phyloP scores from a whole-genome alignment of 1,139 yeast genomes.

The Blastobotrys indianensis region DNA sequence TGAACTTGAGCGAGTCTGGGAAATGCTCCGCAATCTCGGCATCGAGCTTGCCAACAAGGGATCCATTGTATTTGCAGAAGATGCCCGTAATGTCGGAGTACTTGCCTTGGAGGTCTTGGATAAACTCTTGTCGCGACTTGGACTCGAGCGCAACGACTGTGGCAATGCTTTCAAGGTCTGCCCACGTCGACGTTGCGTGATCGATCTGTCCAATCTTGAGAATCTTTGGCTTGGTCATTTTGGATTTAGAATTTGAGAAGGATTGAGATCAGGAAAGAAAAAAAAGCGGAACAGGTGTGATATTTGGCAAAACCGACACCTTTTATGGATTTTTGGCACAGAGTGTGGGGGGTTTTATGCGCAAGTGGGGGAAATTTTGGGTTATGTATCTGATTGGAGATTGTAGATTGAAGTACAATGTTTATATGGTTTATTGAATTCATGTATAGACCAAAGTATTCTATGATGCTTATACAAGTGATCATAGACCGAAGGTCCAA shows the following conservation, averaged over 20 bases:
- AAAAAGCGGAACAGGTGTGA: no score
- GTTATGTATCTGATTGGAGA: no score
- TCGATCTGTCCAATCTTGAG: slow-evolving; percentile 24
- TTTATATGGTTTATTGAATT: no score
- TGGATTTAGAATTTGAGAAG: background rate
- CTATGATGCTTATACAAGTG: no score
- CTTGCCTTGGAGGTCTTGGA: slow-evolving; percentile 30
- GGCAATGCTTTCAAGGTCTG: slow-evolving; percentile 24
- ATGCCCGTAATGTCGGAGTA: slow-evolving; percentile 32
- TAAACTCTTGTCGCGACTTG: slow-evolving; percentile 29
- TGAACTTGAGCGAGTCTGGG: slow-evolving; percentile 56
- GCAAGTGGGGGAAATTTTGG: no score
- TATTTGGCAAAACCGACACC: no score
- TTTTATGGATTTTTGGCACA: no score
- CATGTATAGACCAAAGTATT: no score
- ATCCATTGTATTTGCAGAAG: slow-evolving; percentile 51
- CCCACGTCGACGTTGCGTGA: slow-evolving; percentile 23
- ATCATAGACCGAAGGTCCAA: no score
- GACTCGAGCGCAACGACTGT: slow-evolving; percentile 19
- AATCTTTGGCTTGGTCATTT: slow-evolving; percentile 14
- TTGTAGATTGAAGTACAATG: no score
- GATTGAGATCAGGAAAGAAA: no score
- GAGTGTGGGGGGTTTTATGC: no score
- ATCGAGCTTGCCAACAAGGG: slow-evolving; percentile 66
- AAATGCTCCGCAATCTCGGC: slow-evolving; percentile 56